These are phyloP conservation scores for Solanum neorickii DNA, from an alignment of 257 asterid genomes.

Conservation along the genomic window DNA sequence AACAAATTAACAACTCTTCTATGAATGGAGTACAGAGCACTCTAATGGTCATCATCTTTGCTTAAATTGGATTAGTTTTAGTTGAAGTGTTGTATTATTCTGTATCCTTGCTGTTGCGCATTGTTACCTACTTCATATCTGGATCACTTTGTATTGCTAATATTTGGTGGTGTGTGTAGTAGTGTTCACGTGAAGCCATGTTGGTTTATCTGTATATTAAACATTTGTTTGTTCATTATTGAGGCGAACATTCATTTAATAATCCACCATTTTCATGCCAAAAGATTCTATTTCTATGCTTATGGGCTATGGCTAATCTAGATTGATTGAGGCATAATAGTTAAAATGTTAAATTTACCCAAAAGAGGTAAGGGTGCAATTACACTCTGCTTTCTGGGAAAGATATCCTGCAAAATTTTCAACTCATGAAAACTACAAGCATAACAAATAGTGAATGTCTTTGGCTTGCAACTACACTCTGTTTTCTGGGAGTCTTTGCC, in stretches of 20 bases:
- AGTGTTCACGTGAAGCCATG: not conserved
- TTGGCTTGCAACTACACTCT: not conserved
- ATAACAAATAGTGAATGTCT: not conserved
- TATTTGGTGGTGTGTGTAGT: not conserved
- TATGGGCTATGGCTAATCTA: not conserved
- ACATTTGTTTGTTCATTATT: not conserved
- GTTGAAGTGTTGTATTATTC: not conserved
- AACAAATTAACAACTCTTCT: not conserved
- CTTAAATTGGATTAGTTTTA: not conserved
- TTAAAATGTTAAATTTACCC: not conserved
- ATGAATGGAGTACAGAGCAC: not conserved
- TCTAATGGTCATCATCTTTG: not conserved
- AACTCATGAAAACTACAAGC: not conserved
- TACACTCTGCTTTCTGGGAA: not conserved
- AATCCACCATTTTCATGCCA: not conserved
- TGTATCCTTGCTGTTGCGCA: not conserved
- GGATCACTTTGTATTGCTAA: not conserved
- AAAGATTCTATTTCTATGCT: not conserved
- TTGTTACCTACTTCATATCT: not conserved
- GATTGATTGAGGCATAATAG: not conserved
- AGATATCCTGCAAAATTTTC: not conserved
- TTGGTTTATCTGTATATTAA: not conserved
- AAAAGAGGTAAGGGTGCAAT: not conserved
- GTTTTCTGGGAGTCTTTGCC: not conserved
- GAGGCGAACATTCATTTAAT: not conserved